These are phyloP conservation scores for Royoungia palumana DNA, from an alignment of 768 basidiomycete genomes.

Conservation along the genomic window DNA sequence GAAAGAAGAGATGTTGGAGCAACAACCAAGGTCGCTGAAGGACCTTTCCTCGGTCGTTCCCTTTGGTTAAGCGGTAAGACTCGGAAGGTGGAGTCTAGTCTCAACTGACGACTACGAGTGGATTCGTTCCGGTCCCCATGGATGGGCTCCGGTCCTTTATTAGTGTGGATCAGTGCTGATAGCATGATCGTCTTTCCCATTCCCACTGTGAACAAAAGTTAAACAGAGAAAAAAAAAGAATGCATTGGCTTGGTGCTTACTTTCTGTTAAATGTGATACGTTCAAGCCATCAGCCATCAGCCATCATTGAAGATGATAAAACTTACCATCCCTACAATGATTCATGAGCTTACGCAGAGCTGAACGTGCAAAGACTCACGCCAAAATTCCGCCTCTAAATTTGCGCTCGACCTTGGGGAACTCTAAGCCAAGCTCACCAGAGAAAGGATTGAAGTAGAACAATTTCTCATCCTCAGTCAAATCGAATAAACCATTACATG, in stretches of 20 bases:
- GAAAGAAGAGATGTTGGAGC: constrained; percentile 86
- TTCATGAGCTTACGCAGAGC: constrained; percentile 4
- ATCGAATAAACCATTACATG: constrained; percentile 61
- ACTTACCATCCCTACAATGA: constrained; percentile 35
- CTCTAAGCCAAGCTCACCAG: constrained; percentile 80
- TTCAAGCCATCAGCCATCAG: constrained; percentile 13
- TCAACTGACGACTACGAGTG: constrained; percentile 53
- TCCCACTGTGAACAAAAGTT: constrained; percentile 58
- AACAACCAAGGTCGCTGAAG: constrained; percentile 80
- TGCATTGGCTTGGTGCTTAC: constrained; percentile 33
- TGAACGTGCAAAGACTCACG: constrained; percentile 47
- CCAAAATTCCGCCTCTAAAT: constrained; percentile 85
- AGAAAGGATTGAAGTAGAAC: constrained; percentile 91
- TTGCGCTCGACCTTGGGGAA: constrained; percentile 80
- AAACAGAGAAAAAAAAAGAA: background rate
- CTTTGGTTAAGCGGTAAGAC: constrained; percentile 36
- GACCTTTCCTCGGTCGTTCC: constrained; percentile 27
- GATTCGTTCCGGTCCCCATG: constrained; percentile 26
- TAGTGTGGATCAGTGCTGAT: constrained; percentile 83
- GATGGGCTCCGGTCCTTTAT: constrained; percentile 46
- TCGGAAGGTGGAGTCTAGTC: constrained; percentile 62
- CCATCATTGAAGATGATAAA: background rate
- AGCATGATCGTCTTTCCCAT: constrained; percentile 96
- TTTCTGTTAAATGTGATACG: constrained; percentile 39
- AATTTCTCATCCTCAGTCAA: constrained; percentile 72